Base-by-base conservation (phyloP, 208 protist genomes). In the Novymonas esmeraldas region DNA sequence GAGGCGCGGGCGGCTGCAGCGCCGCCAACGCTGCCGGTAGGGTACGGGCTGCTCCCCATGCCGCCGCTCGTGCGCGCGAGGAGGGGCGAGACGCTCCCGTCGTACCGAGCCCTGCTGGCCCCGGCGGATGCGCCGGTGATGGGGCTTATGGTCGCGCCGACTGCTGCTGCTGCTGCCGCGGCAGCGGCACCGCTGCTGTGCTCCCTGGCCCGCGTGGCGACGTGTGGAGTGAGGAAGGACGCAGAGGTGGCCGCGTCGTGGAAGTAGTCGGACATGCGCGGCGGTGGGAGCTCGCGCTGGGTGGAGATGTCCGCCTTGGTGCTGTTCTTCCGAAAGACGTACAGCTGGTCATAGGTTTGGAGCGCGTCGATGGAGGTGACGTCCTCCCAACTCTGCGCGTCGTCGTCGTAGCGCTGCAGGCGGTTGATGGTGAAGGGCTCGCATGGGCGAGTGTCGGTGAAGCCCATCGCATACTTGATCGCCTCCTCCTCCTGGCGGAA, bases 281-380 rank as follows among this genome's bases (percentile, higher is more conserved):
- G 88, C 9, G 72, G 62, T 16, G 88, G 88, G n/a, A 94, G 73
- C 51, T 94, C 88, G 6, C 88, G 70, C 63, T 90, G 76, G 13
- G 73, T 67, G 5, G 88, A 89, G 38, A 94, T 94, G 69, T 94
- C 88, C 9, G 76, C 77, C 62, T 79, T 84, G 38, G 85, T 92
- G 51, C 70, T 82, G 73, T 90, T 83, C 63, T 85, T 89, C 59
- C 89, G 83, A 64, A 89, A 92, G 11, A 90, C 82, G 62, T 92
- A 94, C 29, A 94, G 67, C 71, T 94, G 89, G 60, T 94, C 89
- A 70, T 90, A 90, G 4, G 75, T 73, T 26, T 76, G 74, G 38
- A 94, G 77, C 55, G 71, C 29, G 14, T 72, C 64, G 16, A 71
- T 70, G 33, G 73, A 66, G 0, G 56, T 64, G 1, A 94, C 46